phyloP scores from a whole-genome alignment of 306 rosid genomes.

The Sindora glabra region DNA sequence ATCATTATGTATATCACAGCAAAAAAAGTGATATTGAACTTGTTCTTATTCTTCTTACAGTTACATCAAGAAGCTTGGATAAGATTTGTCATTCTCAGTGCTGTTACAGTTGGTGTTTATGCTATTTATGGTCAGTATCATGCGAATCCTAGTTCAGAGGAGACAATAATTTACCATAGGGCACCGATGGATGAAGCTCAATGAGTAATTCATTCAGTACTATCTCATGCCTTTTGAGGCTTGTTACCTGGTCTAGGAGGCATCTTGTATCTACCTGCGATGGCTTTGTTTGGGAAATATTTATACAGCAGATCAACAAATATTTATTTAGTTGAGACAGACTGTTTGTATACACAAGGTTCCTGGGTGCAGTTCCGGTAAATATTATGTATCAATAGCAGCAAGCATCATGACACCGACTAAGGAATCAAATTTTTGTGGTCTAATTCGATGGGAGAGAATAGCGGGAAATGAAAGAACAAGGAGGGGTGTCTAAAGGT shows the following conservation, averaged over 20 bases:
- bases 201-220: conserved; percentile 16
- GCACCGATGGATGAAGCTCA: conserved; percentile 32
- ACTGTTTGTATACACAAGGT: not conserved
- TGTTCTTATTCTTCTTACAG: conserved; percentile 32
- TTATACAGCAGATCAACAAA: not conserved
- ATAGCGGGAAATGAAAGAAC: too few species aligned
- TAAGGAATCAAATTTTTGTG: too few species aligned
- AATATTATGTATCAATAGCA: not conserved
- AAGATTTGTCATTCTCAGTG: conserved; percentile 67
- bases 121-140: conserved; percentile 89
- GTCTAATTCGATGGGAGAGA: too few species aligned
- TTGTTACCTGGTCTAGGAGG: not conserved
- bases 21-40: conserved; percentile 14
- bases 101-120: conserved; percentile 52
- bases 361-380: not conserved
- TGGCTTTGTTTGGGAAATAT: too few species aligned
- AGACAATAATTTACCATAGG: conserved; percentile 35
- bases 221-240: not conserved
- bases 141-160: conserved; percentile 66
- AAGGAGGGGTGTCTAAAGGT: too few species aligned
- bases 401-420: not conserved
- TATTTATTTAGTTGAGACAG: not conserved
- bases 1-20: too few species aligned
- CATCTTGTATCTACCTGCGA: conserved; percentile 10
- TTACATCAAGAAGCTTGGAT: conserved; percentile 88